These are phyloP conservation scores for Asterophora lycoperdoides DNA, from an alignment of 768 basidiomycete genomes.

Conservation along the genomic window DNA sequence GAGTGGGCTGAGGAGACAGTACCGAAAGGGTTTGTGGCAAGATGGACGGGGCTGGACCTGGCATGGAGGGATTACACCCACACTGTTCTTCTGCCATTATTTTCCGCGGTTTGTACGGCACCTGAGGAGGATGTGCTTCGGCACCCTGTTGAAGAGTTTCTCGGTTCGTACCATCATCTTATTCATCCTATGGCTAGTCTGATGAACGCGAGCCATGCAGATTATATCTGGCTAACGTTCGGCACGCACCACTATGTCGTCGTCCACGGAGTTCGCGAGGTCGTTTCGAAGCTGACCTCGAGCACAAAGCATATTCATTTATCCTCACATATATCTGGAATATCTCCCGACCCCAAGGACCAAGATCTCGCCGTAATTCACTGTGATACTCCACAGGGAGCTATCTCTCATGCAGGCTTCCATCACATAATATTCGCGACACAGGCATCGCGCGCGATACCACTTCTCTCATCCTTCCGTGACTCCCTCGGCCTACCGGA, in stretches of 20 bases:
- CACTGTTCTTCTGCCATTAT: constrained; percentile 56
- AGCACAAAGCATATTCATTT: constrained; percentile 51
- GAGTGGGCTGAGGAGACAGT: constrained; percentile 44
- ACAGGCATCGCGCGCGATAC: constrained; percentile 61
- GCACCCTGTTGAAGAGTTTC: constrained; percentile 60
- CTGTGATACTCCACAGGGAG: constrained; percentile 28
- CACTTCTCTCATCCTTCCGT: constrained; percentile 46
- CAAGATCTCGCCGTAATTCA: constrained; percentile 34
- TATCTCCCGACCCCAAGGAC: constrained; percentile 36
- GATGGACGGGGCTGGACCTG: constrained; percentile 42
- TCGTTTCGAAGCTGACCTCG: constrained; percentile 46
- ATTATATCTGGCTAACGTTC: constrained; percentile 68
- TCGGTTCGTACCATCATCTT: constrained; percentile 41
- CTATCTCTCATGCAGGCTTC: constrained; percentile 42
- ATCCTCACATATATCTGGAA: constrained; percentile 43
- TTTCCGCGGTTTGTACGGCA: constrained; percentile 72
- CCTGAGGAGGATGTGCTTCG: constrained; percentile 47
- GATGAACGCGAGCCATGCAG: constrained; percentile 26
- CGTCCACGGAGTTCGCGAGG: constrained; percentile 52
- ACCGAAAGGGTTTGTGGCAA: constrained; percentile 38
- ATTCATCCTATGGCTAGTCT: not conserved
- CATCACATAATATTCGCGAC: constrained; percentile 70
- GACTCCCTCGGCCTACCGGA: constrained; percentile 28
- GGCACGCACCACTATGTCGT: constrained; percentile 69
- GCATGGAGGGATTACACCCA: constrained; percentile 51